These are phyloP conservation scores for Chlorella vulgaris DNA, from an alignment of 139 green algal genomes.

Conservation along the genomic window DNA sequence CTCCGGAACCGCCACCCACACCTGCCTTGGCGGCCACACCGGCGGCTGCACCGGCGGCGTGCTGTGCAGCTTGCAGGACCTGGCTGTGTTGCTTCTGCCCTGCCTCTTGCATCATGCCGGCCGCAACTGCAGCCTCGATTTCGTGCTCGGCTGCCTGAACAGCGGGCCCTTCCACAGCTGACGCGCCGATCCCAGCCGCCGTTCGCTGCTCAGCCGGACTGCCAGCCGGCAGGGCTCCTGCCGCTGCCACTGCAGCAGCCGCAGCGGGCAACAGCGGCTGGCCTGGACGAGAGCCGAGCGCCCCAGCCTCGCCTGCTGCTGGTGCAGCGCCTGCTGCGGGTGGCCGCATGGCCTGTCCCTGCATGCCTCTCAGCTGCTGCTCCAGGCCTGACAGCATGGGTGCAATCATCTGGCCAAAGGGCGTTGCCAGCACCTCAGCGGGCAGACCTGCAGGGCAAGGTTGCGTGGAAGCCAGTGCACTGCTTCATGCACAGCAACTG, in stretches of 20 bases:
- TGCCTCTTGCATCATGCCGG: constrained; percentile 5
- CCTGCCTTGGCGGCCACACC: neutral
- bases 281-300: too few relatives aligned
- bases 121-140: constrained; percentile 17
- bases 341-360: neutral
- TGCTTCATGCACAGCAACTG: too few relatives aligned
- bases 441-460: constrained; percentile 46
- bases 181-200: neutral
- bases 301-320: neutral
- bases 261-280: neutral
- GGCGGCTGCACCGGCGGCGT: neutral
- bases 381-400: constrained; percentile 50
- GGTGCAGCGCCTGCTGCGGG: neutral
- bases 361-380: constrained; percentile 30
- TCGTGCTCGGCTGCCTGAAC: constrained; percentile 13
- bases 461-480: too few relatives aligned
- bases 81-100: neutral
- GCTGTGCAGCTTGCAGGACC: neutral
- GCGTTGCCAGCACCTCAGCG: constrained; percentile 48
- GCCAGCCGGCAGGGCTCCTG: neutral
- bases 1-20: too few relatives aligned
- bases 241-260: neutral
- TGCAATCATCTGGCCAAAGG: constrained; percentile 57
- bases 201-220: neutral
- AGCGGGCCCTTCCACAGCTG: neutral